Percentiles rank a stretch among this genome's conserved stretches.
Conservation (phyloP, 2,329 filamentous ascomycete genomes). For the Aspergillus nomiae region DNA sequence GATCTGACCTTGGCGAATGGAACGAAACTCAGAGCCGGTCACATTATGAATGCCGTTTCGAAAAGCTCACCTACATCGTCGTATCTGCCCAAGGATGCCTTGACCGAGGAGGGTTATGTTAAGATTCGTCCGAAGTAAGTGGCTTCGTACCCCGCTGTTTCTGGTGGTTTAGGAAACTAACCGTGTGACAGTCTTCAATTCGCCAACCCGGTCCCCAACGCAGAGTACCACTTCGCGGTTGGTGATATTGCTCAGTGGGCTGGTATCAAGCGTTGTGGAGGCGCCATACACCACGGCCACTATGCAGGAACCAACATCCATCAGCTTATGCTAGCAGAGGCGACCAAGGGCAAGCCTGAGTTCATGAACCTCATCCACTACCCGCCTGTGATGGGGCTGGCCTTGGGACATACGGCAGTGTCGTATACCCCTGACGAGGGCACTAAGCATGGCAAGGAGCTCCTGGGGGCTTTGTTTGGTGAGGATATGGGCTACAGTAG, state of each 20-base stretch:
- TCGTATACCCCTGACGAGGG: constrained; percentile 62
- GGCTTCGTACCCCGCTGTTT: too few species aligned
- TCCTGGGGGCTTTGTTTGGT: constrained; percentile 59
- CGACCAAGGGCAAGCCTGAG: constrained; percentile 43
- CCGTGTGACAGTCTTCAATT: constrained; percentile 55
- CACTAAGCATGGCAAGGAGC: constrained; percentile 35
- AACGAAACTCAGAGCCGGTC: constrained; percentile 60
- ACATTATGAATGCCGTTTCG: constrained; percentile 71
- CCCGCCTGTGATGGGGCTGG: constrained; percentile 69
- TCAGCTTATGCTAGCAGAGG: constrained; percentile 57
- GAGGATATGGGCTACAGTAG: constrained; percentile 67
- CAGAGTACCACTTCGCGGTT: constrained; percentile 64
- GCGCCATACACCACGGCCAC: constrained; percentile 73
- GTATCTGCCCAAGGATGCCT: constrained; percentile 60
- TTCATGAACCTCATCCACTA: constrained; percentile 57
- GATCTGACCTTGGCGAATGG: constrained; percentile 63
- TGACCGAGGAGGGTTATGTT: constrained; percentile 68
- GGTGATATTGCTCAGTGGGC: constrained; percentile 73
- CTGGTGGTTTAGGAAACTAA: not conserved
- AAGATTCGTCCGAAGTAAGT: constrained; percentile 57
- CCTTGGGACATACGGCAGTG: constrained; percentile 70
- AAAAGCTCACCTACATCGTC: constrained; percentile 62
- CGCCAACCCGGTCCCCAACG: constrained; percentile 56
- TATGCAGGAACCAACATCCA: constrained; percentile 68
- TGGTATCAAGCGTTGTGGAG: constrained; percentile 77